Evolutionary conservation across 176 grass and related monocot genomes (phyloP), one percentile per base, ranked within the genome.

Genomic region (Oryza glaberrima): DNA sequence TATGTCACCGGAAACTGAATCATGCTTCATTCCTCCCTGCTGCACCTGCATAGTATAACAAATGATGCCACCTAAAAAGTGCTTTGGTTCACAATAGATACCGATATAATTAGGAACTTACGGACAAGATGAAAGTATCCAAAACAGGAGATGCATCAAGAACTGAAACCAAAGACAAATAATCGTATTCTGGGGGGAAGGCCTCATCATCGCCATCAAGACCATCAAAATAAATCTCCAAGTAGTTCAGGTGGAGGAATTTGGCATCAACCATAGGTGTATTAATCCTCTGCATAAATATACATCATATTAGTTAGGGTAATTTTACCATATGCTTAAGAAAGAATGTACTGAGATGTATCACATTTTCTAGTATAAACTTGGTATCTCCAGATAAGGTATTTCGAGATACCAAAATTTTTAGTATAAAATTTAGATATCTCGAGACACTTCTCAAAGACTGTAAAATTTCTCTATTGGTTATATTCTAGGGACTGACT

Each of bases 171-270:
- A 58, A 17, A 4, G 54, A 60, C 17, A 60, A 60, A 60, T 60
- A 60, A 60, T 60, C 54, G n/a, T 60, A 60, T n/a, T n/a, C 28
- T 36, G 17, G 73, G 9, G 48, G 1, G 19, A 58, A 56, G 4
- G 7, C 25, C 15, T 23, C 15, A 6, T 76, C 8, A 11, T 11
- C 20, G 9, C 20, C 0, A 6, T 45, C 23, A 54, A 56, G 28
- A 35, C 19, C 0, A 7, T 46, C 14, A 56, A 58, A 47, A 36
- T 0, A 11, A 75, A 75, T 52, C 17, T 9, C 1, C 47, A 75
- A 9, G 28, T n/a, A 36, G 9, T 76, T 76, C 17, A 76, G 48
- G 73, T 58, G 49, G 48, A 56, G 48, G 28, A 76, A 76, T 76
- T 36, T 76, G 9, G 11, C 9, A 58, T 17, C 26, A 6, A 76